Evolutionary conservation across 2,329 filamentous ascomycete genomes (phyloP).

Genomic region (Colletotrichum sp.): DNA sequence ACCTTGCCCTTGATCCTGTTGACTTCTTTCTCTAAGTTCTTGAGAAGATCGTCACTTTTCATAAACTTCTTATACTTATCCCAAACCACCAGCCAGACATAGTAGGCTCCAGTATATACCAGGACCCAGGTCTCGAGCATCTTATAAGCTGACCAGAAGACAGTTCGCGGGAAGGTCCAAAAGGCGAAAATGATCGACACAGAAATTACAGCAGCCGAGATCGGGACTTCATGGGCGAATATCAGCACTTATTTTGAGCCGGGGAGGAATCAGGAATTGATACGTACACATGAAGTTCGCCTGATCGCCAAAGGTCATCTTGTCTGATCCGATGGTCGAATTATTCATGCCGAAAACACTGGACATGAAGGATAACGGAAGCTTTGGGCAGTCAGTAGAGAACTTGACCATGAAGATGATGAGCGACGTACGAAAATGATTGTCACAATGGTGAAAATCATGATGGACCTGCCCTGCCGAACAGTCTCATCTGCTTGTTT

Average conservation of each 20-base stretch:
- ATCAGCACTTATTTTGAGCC: no score
- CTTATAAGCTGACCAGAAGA: background rate
- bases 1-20: background rate
- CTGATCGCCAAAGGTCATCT: constrained; percentile 21
- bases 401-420: background rate
- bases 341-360: constrained; percentile 45
- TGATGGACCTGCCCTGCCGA: constrained; percentile 46
- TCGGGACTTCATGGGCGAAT: constrained; percentile 1
- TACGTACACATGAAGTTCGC: constrained; percentile 28
- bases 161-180: background rate
- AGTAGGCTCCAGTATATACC: background rate
- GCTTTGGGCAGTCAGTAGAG: constrained; percentile 25
- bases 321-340: constrained; percentile 24
- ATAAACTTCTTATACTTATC: background rate
- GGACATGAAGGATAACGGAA: constrained; percentile 41
- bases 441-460: constrained; percentile 52
- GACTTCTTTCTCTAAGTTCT: background rate
- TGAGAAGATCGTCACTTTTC: background rate
- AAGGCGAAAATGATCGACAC: constrained; percentile 23
- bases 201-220: constrained; percentile 22
- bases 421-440: constrained; percentile 47
- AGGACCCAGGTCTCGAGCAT: background rate
- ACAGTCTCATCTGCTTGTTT: constrained; percentile 43
- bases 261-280: no score
- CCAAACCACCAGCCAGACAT: background rate